Evolutionary conservation across 805 yeast genomes (phyloP), one percentile per base, ranked within the genome.

Genomic region (Priceomyces medius): DNA sequence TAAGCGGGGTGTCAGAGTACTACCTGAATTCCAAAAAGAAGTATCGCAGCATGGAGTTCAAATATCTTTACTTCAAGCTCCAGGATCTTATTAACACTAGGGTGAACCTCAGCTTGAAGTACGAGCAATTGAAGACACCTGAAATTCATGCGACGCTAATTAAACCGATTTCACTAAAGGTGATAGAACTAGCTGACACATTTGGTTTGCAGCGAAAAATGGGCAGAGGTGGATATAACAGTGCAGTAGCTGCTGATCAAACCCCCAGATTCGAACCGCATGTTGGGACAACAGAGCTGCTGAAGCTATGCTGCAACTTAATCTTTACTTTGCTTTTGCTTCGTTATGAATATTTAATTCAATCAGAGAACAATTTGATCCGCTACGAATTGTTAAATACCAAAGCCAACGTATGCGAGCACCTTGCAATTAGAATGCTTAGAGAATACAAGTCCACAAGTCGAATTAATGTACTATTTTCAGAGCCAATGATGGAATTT

Each of bases 41-140:
- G 45, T 48, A 53, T 42, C 50, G 50, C 38, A 47, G 57, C 37
- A 48, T 63, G 8, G 73, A 68, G 49, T 68, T 68, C 55, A 66
- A 66, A 43, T 59, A 61, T 37, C 51, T 68, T 7, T 68, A 68
- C 46, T 67, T 66, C 47, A 61, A 61, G 34, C 54, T 73, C 38
- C 75, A 76, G 46, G 73, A 66, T 35, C 57, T 71, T 9, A 55
- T 78, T 13, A 68, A 65, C 45, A 63, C 59, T 24, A 57, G 65
- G 36, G 74, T 78, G 13, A 69, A 61, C 31, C 54, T 74, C 20
- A 64, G 74, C 41, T 59, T 78, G 47, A 74, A 71, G 43, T 73
- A 74, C 45, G 80, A 77, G 44, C 81, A 76, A 53, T 53, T 76
- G 40, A 68, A 69, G 41, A 58, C 76, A 3, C 81, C 81, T 2